Percentiles rank a stretch among this genome's conserved stretches.
Evolutionary conservation across 164 flowering plant species (phyloP).

Genomic region (Chloranthus sessilifolius): DNA sequence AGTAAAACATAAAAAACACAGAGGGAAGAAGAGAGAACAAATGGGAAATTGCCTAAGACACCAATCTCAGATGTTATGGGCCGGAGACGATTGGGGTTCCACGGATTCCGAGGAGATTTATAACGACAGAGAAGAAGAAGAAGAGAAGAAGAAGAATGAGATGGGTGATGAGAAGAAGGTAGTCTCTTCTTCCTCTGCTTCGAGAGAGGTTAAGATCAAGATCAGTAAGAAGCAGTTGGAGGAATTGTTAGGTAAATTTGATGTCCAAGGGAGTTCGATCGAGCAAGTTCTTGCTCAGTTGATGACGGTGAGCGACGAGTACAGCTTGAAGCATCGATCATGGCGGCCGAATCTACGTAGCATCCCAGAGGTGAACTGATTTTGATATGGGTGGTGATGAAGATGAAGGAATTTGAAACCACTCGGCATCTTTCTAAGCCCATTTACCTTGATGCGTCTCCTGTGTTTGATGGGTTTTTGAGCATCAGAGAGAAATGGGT

Average conservation of each 20-base stretch:
- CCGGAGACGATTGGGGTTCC: slow-evolving; percentile 1
- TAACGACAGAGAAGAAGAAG: not conserved
- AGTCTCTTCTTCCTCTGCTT: not conserved
- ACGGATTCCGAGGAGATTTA: not conserved
- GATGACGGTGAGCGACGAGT: not conserved
- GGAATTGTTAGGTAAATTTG: slow-evolving; percentile 3
- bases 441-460: no score
- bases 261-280: slow-evolving; percentile 1
- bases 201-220: slow-evolving; percentile 12
- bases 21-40: no score
- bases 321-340: slow-evolving; percentile 16
- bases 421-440: no score
- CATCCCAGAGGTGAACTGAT: slow-evolving; percentile 32
- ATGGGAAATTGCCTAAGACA: slow-evolving; percentile 6
- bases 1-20: no score
- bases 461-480: no score
- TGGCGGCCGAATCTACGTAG: slow-evolving; percentile 47
- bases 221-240: slow-evolving; percentile 9
- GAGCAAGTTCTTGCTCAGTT: not conserved
- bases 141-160: not conserved
- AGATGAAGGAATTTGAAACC: no score
- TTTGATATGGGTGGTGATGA: no score
- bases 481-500: no score
- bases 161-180: not conserved
- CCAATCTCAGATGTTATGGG: not conserved